Base-by-base conservation (phyloP, 192 early-diverging fungal species). In the Chytriomyces sp. region DNA sequence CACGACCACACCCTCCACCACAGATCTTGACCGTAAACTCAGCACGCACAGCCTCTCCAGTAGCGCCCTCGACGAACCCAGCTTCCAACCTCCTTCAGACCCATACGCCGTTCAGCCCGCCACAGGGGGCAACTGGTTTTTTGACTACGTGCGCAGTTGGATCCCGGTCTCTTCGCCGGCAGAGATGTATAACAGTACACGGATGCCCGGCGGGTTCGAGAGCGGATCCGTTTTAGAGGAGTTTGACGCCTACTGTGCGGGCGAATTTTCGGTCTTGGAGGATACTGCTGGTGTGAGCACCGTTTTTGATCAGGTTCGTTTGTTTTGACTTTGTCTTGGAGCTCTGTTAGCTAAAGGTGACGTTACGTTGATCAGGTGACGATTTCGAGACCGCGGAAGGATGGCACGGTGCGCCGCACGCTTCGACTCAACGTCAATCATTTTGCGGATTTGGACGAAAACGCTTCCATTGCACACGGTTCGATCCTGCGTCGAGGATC, bases 71-170 rank as follows among this genome's bases (percentile, higher is more conserved):
- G 41, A 52, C 14, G 63, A 65, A 49, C 19, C 40, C 22, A 58
- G 22, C 4, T 14, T 58, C 28, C 19, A 25, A 22, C 14, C 17
- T 1, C 22, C 22, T 3, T 12, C 17, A 1, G 56, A 58, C 22
- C 19, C 17, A 32, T 41, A 65, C 40, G 38, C 38, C 25, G 63
- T 34, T 1, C 6, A 41, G 19, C 39, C 60, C 30, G 31, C 38
- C 6, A 41, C 40, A 19, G 22, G 14, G 14, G 8, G 26, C 25
- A 34, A 25, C n/a, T 25, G 63, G 63, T 39, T 41, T 1, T 65
- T 65, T 52, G 63, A 65, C 26, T 65, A 65, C 28, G 39, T 65
- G n/a, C 40, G 52, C 19, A 65, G 41, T 28, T 65, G 63, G 63
- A 65, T 65, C 34, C 63, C 63, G 3, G 30, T 6, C 22, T 19